Base-by-base conservation (phyloP, 1,139 yeast species). In the Pichia terricola region DNA sequence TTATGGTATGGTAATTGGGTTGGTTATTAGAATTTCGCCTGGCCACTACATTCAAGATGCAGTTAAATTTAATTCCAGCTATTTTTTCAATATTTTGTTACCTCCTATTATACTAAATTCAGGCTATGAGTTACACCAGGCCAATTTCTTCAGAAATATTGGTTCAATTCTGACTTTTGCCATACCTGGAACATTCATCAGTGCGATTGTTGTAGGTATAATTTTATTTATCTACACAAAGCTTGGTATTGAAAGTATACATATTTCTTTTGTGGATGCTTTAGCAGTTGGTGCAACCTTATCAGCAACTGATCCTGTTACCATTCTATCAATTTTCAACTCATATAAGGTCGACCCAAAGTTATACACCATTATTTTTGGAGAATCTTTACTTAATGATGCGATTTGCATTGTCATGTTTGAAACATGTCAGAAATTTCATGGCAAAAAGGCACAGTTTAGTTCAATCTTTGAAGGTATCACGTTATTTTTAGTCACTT, bases 371-470 rank as follows among this genome's bases (percentile, higher is more conserved):
- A 88, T 94, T 52, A 91, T 94, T 48, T 91, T 94, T 62, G 99
- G 99, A 39, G 99, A 94, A 64, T 85, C 96, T 4, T 69, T 94
- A 51, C 69, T 94, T 46, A 94, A 94, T 61, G 99, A 94, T 67
- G 98, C 99, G 38, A 94, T 94, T 50, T 89, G 97, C 50, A 94
- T 94, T 62, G 98, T 94, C 55, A 91, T 94, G 95, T 94, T 94
- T 67, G 98, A 94, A 68, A 94, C 99, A 0, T 89, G 97, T 58
- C 97, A 89, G 64, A 87, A 88, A 63, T 87, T 94, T 63, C 94
- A 89, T 57, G 97, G 95, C 37, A 83, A 86, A 55, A 73, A 75
- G 25, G 85, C 91, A 9, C 77, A 77, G 42, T 70, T 89, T 50
- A 72, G 87, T 6, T 82, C 91, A 22, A 66, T 91, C 42, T 87